Base-by-base conservation (phyloP, 1,139 yeast genomes). In the Saccharomyces hybrid region DNA sequence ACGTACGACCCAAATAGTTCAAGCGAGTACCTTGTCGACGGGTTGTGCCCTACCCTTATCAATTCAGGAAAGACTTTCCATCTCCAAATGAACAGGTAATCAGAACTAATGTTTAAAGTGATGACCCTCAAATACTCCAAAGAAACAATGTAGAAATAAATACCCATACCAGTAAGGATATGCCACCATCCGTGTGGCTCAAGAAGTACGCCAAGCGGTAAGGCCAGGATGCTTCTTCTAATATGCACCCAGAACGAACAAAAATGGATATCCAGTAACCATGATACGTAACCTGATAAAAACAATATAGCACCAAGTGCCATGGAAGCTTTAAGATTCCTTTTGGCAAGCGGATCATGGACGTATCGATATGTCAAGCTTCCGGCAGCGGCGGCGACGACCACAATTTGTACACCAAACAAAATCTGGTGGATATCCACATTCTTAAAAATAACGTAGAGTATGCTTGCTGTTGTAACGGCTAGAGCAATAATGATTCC, bases 181-280 rank as follows among this genome's bases (percentile, higher is more conserved):
- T 91, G 98, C 98, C 98, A 91, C 97, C 97, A 91, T 14, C 96
- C 96, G 68, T 91, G 98, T 29, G 96, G 87, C 68, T 91, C 98
- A 46, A 91, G 76, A 9, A 91, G 61, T 60, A 90, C 81, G 0
- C 98, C 98, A 56, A 86, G 81, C 1, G 98, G 97, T 75, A 89
- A 79, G 1, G 96, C 96, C 9, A 83, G 65, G 67, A 78, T 73
- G 2, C 70, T 61, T 58, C 95, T 79, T 67, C 97, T 80, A 42
- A 81, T 69, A 4, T 71, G 60, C 52, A 86, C 79, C 70, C 88
- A 83, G 44, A 71, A 68, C 14, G 75, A 66, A 68, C 98, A 91
- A 54, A 84, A 77, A 64, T 86, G 89, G 55, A 87, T 88, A 69
- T 90, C 97, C 62, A 88, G 70, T 66, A 87, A 57, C 70, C 97